Evolutionary conservation across 2,329 filamentous ascomycete species (phyloP).

Genomic region (Sclerotinia nivalis): DNA sequence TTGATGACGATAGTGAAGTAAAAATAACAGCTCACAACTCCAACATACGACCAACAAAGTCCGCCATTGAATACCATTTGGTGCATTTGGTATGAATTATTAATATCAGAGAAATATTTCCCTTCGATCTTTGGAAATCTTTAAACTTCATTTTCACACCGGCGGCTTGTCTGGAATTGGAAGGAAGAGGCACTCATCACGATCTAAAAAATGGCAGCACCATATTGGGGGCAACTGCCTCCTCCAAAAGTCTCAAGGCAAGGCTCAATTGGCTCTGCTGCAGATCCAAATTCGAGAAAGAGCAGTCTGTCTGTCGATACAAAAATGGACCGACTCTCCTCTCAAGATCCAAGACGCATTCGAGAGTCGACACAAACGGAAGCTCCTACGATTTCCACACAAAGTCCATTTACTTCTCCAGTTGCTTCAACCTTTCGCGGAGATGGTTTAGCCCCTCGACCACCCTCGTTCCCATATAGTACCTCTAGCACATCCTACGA

Average conservation of each 20-base stretch:
- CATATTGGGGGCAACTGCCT: slow-evolving; percentile 61
- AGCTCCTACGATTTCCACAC: slow-evolving; percentile 57
- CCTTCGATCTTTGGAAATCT: neutral
- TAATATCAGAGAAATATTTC: neutral
- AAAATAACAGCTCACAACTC: slow-evolving; percentile 15
- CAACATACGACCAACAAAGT: neutral
- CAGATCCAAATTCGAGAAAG: slow-evolving; percentile 25
- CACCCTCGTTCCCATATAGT: slow-evolving; percentile 56
- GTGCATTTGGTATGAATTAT: neutral
- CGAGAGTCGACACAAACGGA: slow-evolving; percentile 57
- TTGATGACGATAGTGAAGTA: slow-evolving; percentile 30
- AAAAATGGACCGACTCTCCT: slow-evolving; percentile 38
- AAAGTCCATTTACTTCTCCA: slow-evolving; percentile 59
- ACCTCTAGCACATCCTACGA: slow-evolving; percentile 39
- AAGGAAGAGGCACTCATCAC: neutral
- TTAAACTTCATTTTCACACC: slow-evolving; percentile 8
- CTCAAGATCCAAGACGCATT: slow-evolving; percentile 43
- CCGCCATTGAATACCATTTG: neutral
- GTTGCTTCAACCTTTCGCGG: slow-evolving; percentile 52
- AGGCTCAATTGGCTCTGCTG: slow-evolving; percentile 43
- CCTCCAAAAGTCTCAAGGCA: slow-evolving; percentile 46
- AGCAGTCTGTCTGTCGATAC: slow-evolving; percentile 35
- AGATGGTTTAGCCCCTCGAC: slow-evolving; percentile 58
- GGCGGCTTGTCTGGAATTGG: slow-evolving; percentile 3
- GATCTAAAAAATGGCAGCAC: slow-evolving; percentile 28